Conservation (phyloP, 257 asterid genomes). For the Plectranthus barbatus region DNA sequence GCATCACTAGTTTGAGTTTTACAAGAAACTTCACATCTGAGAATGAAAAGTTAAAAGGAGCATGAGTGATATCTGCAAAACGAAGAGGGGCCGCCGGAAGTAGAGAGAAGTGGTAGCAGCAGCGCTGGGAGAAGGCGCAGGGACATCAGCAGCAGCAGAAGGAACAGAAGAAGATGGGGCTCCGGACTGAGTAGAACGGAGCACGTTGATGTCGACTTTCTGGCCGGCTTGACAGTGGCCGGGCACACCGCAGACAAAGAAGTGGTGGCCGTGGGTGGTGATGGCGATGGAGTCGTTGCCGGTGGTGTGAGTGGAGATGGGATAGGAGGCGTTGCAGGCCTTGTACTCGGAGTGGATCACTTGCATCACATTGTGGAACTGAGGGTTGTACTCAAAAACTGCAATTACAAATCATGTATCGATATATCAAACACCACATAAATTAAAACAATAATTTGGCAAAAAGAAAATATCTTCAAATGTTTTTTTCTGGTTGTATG, state of each 20-base stretch:
- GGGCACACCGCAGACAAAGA: slow-evolving; percentile 70
- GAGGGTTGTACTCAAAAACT: slow-evolving; percentile 69
- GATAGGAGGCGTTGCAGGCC: slow-evolving; percentile 63
- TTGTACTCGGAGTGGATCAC: slow-evolving; percentile 50
- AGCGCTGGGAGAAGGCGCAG: slow-evolving; percentile 48
- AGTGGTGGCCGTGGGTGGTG: slow-evolving; percentile 57
- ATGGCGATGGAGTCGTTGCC: slow-evolving; percentile 76
- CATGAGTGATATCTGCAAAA: not conserved
- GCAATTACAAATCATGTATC: not conserved
- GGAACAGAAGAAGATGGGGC: slow-evolving; percentile 17
- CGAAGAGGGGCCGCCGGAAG: slow-evolving; percentile 14
- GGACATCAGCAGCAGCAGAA: slow-evolving; percentile 3
- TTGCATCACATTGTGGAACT: slow-evolving; percentile 85
- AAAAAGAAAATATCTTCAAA: too few relatives aligned
- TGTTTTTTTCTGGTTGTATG: too few relatives aligned
- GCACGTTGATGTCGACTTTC: slow-evolving; percentile 66
- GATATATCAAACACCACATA: too few relatives aligned
- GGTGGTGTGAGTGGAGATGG: slow-evolving; percentile 63
- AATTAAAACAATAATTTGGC: too few relatives aligned
- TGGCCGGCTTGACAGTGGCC: slow-evolving; percentile 89
- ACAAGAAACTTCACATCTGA: not conserved
- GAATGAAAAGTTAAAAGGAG: not conserved
- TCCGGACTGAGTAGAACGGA: slow-evolving; percentile 34
- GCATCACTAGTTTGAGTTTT: not conserved
- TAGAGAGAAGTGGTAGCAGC: slow-evolving; percentile 22